Conservation (phyloP, 1,284 basidiomycete genomes). For the Phenoliferia sp. region DNA sequence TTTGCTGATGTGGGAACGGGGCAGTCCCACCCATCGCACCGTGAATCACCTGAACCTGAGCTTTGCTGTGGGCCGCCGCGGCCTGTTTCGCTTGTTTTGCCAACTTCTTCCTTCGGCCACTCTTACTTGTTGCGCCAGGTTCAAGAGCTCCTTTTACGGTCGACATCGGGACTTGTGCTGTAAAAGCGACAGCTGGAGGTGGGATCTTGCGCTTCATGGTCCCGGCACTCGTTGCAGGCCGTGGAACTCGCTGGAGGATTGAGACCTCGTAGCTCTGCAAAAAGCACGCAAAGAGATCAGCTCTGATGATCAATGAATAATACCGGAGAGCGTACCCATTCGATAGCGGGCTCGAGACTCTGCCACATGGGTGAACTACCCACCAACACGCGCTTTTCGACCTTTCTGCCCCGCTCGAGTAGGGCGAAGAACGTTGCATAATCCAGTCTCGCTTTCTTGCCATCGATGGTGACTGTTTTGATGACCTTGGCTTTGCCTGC, state of each 20-base stretch:
- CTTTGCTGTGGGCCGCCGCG: no score
- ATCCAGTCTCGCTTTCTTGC: slow-evolving; percentile 26
- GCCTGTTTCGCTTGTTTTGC: no score
- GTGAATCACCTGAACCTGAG: no score
- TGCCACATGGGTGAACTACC: slow-evolving; percentile 28
- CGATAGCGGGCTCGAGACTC: slow-evolving; percentile 21
- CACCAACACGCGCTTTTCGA: slow-evolving; percentile 23
- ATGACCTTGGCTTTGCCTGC: slow-evolving; percentile 6
- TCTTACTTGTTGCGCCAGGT: background rate
- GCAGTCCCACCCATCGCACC: no score
- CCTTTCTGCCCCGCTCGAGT: slow-evolving; percentile 28
- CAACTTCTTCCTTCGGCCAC: no score
- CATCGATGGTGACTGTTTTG: slow-evolving; percentile 19
- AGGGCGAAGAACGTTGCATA: slow-evolving; percentile 26
- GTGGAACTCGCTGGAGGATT: slow-evolving; percentile 28
- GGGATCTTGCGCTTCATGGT: background rate
- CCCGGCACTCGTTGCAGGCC: background rate
- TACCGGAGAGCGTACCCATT: slow-evolving; percentile 18
- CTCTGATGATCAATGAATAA: background rate
- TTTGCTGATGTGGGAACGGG: no score
- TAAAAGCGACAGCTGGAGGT: background rate
- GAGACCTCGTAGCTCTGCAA: slow-evolving; percentile 32
- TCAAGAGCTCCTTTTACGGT: background rate
- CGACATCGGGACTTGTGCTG: background rate
- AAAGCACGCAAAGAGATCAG: background rate